Evolutionary conservation across 1,284 basidiomycete genomes (phyloP).

Genomic region (Paramarasmius palmivorus): DNA sequence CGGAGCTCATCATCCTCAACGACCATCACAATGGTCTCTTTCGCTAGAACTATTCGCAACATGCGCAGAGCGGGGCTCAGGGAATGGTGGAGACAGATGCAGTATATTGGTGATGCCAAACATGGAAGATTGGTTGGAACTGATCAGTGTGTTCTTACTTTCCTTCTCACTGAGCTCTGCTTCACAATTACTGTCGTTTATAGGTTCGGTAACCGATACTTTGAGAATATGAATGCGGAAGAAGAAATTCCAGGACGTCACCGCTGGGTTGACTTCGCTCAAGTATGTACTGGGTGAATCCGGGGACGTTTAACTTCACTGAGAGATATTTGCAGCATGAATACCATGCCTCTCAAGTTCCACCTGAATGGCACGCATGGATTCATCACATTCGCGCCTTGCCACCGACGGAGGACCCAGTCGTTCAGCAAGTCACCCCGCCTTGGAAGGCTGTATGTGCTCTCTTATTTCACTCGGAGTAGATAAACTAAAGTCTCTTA

Average conservation of each 20-base stretch:
- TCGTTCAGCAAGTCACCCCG: conserved; percentile 69
- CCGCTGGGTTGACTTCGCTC: conserved; percentile 90
- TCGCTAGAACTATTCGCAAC: conserved; percentile 75
- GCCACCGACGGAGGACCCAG: conserved; percentile 73
- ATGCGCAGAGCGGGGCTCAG: conserved; percentile 73
- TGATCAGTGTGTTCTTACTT: conserved; percentile 68
- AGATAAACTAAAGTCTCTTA: conserved; percentile 5
- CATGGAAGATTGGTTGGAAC: conserved; percentile 76
- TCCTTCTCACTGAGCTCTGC: conserved; percentile 4
- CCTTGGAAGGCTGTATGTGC: conserved; percentile 81
- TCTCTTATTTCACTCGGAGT: background rate
- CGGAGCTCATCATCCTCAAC: conserved; percentile 3
- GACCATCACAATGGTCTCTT: conserved; percentile 58
- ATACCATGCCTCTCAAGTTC: conserved; percentile 87
- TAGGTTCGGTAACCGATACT: conserved; percentile 91
- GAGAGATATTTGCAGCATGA: conserved; percentile 61
- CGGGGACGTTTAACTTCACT: no score
- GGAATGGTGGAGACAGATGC: conserved; percentile 84
- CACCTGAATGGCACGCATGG: conserved; percentile 96
- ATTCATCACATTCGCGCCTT: conserved; percentile 85
- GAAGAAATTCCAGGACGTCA: conserved; percentile 91
- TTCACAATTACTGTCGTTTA: conserved; percentile 12
- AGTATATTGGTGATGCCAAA: conserved; percentile 93
- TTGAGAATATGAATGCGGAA: conserved; percentile 82
- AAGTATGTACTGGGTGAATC: conserved; percentile 46